Evolutionary conservation across 2,329 filamentous ascomycete species (phyloP), one percentile per base, ranked within the genome.

Genomic region (Beauveria pseudobassiana): DNA sequence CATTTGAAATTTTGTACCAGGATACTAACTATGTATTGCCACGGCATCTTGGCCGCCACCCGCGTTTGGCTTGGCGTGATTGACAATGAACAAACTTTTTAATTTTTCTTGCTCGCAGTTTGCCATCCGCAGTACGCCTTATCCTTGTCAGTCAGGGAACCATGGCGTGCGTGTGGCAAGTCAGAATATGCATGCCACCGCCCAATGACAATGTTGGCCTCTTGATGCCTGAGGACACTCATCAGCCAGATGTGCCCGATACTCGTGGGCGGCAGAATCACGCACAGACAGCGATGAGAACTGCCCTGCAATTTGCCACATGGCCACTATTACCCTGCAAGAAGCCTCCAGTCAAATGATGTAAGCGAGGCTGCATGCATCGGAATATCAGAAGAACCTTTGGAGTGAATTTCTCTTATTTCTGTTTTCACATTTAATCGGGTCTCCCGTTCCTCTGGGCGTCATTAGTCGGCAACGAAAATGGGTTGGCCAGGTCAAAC

Each of bases 61-160:
- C 34, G 34, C 46, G 38, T 59, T 50, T 50, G 56, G 56, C 56
- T 60, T 60, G 57, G 57, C 49, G 57, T 53, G n/a, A 5, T 40
- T 5, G 34, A 4, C n/a, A n/a, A 20, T 38, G 54, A 38, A 49
- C 5, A 34, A 38, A 38, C 34, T 38, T 38, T 38, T 16, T 38
- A 0, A 5, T 16, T 14, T 14, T 16, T 14, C 34, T 38, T 14
- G 34, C 34, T 38, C 16, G n/a, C 18, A 34, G 10, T 20, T 52
- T 8, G n/a, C 18, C 28, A 14, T 34, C 52, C n/a, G 22, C 14
- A 26, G 16, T 22, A 16, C 12, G 34, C 34, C 34, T 16, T 38
- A 2, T 16, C 14, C 34, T 16, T 14, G 43, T 57, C 43, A 57
- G 34, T 57, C 43, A 57, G 34, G 30, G 30, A 34, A 34, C 30